phyloP scores from a whole-genome alignment of 2,329 filamentous ascomycete species.

The Lojkania enalia region DNA sequence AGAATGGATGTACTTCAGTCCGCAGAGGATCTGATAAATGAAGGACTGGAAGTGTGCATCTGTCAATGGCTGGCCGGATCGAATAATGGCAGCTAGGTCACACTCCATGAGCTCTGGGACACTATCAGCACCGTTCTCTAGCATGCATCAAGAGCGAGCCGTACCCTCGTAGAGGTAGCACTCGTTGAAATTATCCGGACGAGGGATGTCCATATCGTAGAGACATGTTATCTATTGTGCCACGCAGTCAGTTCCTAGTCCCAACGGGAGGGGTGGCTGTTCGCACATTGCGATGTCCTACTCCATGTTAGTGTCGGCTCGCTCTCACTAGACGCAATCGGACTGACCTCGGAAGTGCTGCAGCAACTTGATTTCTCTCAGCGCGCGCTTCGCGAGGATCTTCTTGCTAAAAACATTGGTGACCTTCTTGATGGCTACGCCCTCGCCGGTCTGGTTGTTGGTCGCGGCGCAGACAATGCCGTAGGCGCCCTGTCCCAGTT shows the following conservation, averaged over 20 bases:
- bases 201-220: constrained; percentile 99
- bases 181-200: constrained; percentile 98
- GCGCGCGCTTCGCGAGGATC: constrained; percentile 95
- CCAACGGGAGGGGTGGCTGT: constrained; percentile 10
- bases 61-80: constrained; percentile 93
- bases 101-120: constrained; percentile 94
- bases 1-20: constrained; percentile 98
- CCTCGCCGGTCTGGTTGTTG: constrained; percentile 87
- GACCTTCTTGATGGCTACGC: constrained; percentile 98
- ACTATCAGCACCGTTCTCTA: constrained; percentile 21
- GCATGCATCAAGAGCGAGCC: constrained; percentile 1
- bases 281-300: constrained; percentile 54
- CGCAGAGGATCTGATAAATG: constrained; percentile 99
- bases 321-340: constrained; percentile 1
- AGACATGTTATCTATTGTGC: constrained; percentile 87
- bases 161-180: constrained; percentile 96
- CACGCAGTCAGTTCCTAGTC: constrained; percentile 43
- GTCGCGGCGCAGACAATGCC: constrained; percentile 97
- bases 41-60: constrained; percentile 99
- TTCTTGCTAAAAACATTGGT: constrained; percentile 99
- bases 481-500: constrained; percentile 96
- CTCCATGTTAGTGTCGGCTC: constrained; percentile 2
- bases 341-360: constrained; percentile 79
- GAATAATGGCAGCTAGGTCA: constrained; percentile 95
- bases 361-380: constrained; percentile 97